A percentile compares a stretch with the other conserved stretches of the same genome.
Evolutionary conservation across 495 filamentous ascomycete genomes (phyloP).

Genomic region (Lasiosphaeris hirsuta): DNA sequence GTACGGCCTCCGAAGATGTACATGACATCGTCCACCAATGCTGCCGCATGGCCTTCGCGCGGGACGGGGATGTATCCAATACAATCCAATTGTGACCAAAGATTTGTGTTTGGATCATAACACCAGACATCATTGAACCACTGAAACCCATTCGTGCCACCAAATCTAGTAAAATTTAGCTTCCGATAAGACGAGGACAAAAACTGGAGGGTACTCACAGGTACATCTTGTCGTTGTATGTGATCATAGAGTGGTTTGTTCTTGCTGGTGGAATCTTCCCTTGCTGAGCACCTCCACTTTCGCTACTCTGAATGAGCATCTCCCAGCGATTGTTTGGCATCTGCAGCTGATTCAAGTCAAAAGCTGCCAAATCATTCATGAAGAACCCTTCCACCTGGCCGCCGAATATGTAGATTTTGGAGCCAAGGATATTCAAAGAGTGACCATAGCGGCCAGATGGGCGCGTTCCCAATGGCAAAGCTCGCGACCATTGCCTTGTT

Average conservation of each 20-base stretch:
- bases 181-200: neutral
- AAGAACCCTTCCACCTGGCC: slow-evolving; percentile 97
- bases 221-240: slow-evolving; percentile 89
- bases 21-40: slow-evolving; percentile 95
- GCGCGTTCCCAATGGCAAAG: slow-evolving; percentile 75
- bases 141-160: slow-evolving; percentile 86
- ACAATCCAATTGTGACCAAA: slow-evolving; percentile 86
- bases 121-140: slow-evolving; percentile 99
- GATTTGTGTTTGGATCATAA: slow-evolving; percentile 78
- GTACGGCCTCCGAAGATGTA: slow-evolving; percentile 98
- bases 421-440: slow-evolving; percentile 91
- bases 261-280: slow-evolving; percentile 80
- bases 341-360: slow-evolving; percentile 92
- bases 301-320: slow-evolving; percentile 72
- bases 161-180: slow-evolving; percentile 62
- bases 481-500: slow-evolving; percentile 95
- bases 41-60: slow-evolving; percentile 90
- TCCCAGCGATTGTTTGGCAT: slow-evolving; percentile 90
- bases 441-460: slow-evolving; percentile 94
- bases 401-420: slow-evolving; percentile 95
- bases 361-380: slow-evolving; percentile 96
- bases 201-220: slow-evolving; percentile 58
- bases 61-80: slow-evolving; percentile 94
- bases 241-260: slow-evolving; percentile 92
- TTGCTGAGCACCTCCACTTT: slow-evolving; percentile 60